Evolutionary conservation across 352 stramenopile genomes (phyloP).

Genomic region (Globisporangium orthogonon): DNA sequence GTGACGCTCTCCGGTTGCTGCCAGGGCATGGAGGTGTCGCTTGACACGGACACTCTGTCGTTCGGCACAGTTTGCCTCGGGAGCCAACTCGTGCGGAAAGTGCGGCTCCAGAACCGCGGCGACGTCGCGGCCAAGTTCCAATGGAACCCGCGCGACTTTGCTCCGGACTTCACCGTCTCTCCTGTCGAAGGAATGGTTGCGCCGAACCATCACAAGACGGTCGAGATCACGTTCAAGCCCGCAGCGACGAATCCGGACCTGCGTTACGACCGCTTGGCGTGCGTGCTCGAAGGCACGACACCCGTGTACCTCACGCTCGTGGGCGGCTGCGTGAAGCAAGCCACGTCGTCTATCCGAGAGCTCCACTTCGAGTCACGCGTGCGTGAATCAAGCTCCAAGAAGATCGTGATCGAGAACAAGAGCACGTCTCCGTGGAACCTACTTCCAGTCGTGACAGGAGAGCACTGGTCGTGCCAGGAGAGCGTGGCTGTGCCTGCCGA

Average conservation of each 20-base stretch:
- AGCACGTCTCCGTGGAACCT: conserved; percentile 82
- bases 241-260: conserved; percentile 76
- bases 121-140: conserved; percentile 87
- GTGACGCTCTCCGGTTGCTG: conserved; percentile 79
- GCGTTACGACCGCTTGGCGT: conserved; percentile 74
- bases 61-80: conserved; percentile 89
- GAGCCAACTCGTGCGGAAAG: conserved; percentile 73
- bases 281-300: conserved; percentile 50
- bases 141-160: conserved; percentile 76
- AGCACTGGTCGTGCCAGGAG: conserved; percentile 83
- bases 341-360: conserved; percentile 82
- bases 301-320: conserved; percentile 71
- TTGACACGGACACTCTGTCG: conserved; percentile 86
- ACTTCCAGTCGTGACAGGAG: conserved; percentile 77
- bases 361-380: conserved; percentile 82
- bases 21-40: conserved; percentile 86
- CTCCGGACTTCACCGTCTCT: conserved; percentile 73
- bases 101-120: conserved; percentile 88
- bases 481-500: conserved; percentile 77
- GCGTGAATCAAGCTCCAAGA: conserved; percentile 53
- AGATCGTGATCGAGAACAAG: conserved; percentile 77
- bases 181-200: conserved; percentile 78
- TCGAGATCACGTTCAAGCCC: conserved; percentile 91
- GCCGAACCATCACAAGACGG: conserved; percentile 78
- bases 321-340: conserved; percentile 83